These are phyloP conservation scores for Cephaloascus fragrans DNA, from an alignment of 805 yeast species.

Conservation along the genomic window DNA sequence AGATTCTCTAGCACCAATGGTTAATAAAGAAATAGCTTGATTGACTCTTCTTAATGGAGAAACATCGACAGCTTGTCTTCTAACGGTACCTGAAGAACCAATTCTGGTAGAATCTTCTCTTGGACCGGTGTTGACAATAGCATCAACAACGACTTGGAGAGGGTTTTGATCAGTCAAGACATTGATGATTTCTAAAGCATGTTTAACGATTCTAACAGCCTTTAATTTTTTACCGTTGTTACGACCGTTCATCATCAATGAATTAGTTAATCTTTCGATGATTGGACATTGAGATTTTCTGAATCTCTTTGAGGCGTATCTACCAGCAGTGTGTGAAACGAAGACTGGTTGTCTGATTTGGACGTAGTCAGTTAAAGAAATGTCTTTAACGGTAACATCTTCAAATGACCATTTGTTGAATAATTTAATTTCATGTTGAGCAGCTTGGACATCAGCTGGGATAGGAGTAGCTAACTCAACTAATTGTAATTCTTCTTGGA, in stretches of 20 bases:
- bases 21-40: conserved; percentile 96
- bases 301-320: conserved; percentile 99
- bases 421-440: conserved; percentile 91
- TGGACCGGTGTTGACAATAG: conserved; percentile 99
- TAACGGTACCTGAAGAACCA: conserved; percentile 99
- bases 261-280: conserved; percentile 98
- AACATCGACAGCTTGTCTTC: conserved; percentile 99
- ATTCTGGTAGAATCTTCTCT: conserved; percentile 99
- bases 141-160: conserved; percentile 97
- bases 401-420: conserved; percentile 99
- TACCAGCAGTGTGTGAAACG: conserved; percentile 99
- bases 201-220: conserved; percentile 99
- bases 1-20: conserved; percentile 99
- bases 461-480: conserved; percentile 90
- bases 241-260: conserved; percentile 99
- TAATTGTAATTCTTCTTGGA: conserved; percentile 71
- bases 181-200: conserved; percentile 95
- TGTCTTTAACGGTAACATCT: conserved; percentile 95
- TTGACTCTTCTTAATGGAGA: conserved; percentile 99
- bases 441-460: conserved; percentile 94
- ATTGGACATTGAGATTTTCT: conserved; percentile 99
- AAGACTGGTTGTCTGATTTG: conserved; percentile 97
- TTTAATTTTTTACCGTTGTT: conserved; percentile 99
- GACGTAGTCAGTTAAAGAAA: conserved; percentile 96
- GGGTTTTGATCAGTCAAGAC: conserved; percentile 99